Base-by-base conservation (phyloP, 1,139 yeast species). In the Arxiozyma slooffiae region DNA sequence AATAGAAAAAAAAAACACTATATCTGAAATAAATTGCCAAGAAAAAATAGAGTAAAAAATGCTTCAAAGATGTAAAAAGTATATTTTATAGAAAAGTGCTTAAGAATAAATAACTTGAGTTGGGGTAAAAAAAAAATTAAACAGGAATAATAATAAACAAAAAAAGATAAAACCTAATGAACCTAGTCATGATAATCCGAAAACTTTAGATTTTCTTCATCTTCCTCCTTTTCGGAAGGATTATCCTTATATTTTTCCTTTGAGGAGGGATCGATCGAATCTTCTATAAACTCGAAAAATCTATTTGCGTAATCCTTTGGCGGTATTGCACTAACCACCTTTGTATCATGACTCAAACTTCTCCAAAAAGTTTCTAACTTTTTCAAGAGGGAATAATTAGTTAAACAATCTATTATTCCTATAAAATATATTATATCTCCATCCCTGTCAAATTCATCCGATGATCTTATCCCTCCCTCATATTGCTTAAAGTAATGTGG, bases 331-430 rank as follows among this genome's bases (percentile, higher is more conserved):
- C 96, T 86, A 6, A 92, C 83, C 2, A 84, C 77, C 44, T 75
- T 75, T 53, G 90, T 72, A 37, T 81, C 76, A 63, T 88, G 88
- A 39, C 79, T 77, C 40, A 94, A 60, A 9, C 86, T 75, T 66
- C 96, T 77, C 82, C 90, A 85, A 58, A 87, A 79, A 0, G 98
- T 92, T 65, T 94, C 99, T 46, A 89, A 66, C 54, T 79, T 76
- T 65, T 94, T 94, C 59, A 80, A 70, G 23, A 83, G 67, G 1
- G 89, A 84, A 64, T 94, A 94, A 53, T 83, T 80, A 0, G 98
- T 94, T 57, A 94, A 72, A 68, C 96, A 90, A 65, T 94, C 99
- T 60, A 94, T 94, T 46, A 94, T 82, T 16, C 98, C 98, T 59
- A 94, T 71, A 63, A 90, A 94, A 68, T 94, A 94, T 16, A 94